Evolutionary conservation across 2,329 filamentous ascomycete species (phyloP).

Genomic region (Nothophoma quercina): DNA sequence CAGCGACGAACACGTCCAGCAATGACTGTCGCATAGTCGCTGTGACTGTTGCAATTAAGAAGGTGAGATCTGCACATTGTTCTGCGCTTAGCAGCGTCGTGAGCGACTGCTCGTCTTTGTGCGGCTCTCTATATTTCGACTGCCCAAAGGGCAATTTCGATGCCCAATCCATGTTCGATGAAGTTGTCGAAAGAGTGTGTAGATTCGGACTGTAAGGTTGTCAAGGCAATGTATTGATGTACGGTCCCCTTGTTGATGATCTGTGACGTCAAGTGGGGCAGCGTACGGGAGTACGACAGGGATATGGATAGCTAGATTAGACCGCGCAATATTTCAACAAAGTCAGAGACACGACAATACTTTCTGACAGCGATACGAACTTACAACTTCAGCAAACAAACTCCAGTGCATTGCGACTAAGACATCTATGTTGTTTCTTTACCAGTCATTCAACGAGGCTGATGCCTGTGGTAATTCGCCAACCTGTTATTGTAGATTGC

Average conservation of each 20-base stretch:
- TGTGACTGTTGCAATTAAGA: conserved; percentile 58
- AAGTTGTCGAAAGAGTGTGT: background rate
- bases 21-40: conserved; percentile 57
- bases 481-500: too few species aligned
- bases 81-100: conserved; percentile 56
- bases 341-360: background rate
- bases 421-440: too few species aligned
- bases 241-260: background rate
- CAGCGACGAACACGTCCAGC: conserved; percentile 50
- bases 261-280: conserved; percentile 21
- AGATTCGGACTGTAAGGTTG: background rate
- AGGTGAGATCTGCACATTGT: conserved; percentile 56
- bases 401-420: background rate
- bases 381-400: background rate
- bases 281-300: conserved; percentile 12
- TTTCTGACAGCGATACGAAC: background rate
- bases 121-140: conserved; percentile 30
- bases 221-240: too few species aligned
- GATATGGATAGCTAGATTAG: conserved; percentile 1
- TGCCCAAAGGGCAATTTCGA: conserved; percentile 47
- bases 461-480: too few species aligned
- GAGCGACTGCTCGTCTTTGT: conserved; percentile 48
- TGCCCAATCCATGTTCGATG: conserved; percentile 38
- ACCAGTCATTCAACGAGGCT: background rate
- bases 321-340: conserved; percentile 2